Percentiles rank a stretch among this genome's conserved stretches.
phyloP scores from a whole-genome alignment of 2,329 filamentous ascomycete species.

The Dothidotthia symphoricarpi region DNA sequence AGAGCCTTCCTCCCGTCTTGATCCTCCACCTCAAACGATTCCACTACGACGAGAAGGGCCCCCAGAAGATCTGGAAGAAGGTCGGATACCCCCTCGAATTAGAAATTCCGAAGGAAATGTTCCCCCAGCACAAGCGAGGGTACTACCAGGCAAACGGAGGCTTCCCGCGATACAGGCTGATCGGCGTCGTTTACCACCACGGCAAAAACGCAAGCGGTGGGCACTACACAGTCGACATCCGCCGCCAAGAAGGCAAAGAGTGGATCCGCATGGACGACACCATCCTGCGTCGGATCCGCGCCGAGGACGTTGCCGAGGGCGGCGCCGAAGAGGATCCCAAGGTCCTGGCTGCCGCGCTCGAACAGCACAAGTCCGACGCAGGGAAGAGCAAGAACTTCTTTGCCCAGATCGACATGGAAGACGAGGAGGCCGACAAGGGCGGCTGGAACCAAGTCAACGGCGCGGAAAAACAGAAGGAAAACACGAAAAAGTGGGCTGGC shows the following conservation, averaged over 20 bases:
- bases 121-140: constrained; percentile 72
- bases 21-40: constrained; percentile 97
- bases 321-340: constrained; percentile 78
- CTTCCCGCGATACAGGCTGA: constrained; percentile 80
- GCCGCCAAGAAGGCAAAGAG: constrained; percentile 88
- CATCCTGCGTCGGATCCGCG: constrained; percentile 76
- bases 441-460: constrained; percentile 88
- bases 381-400: constrained; percentile 68
- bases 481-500: constrained; percentile 67
- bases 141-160: constrained; percentile 64
- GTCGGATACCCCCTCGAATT: constrained; percentile 92
- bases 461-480: constrained; percentile 46
- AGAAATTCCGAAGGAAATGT: constrained; percentile 86
- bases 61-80: constrained; percentile 98
- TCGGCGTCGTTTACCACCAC: constrained; percentile 92
- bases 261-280: constrained; percentile 98
- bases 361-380: constrained; percentile 63
- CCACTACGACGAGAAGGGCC: constrained; percentile 87
- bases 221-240: constrained; percentile 96
- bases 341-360: constrained; percentile 62
- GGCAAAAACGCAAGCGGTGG: constrained; percentile 94
- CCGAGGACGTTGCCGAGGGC: constrained; percentile 84
- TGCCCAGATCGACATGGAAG: constrained; percentile 59
- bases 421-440: constrained; percentile 64
- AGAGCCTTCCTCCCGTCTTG: constrained; percentile 83